Evolutionary conservation across 768 basidiomycete genomes (phyloP), one percentile per base, ranked within the genome.

Genomic region (Phanerochaete carnosa): DNA sequence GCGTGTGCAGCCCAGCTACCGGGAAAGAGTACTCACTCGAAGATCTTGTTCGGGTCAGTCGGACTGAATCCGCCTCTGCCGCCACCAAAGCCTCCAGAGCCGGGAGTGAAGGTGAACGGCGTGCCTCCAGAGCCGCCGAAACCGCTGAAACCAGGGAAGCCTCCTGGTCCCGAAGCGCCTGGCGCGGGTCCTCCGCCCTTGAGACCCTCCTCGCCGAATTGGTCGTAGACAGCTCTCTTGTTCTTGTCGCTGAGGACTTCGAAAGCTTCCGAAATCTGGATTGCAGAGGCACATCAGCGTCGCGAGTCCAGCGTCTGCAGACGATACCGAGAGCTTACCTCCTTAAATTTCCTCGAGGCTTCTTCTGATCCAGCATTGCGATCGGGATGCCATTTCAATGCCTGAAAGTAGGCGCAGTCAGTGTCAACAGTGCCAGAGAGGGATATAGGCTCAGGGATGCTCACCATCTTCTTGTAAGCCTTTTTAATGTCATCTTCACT

Each of bases 371-470:
- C 91, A 57, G 77, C 76, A 69, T 97, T 96, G 39, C 95, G 83
- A 72, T 97, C 95, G 37, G 95, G 95, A 73, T 98, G 96, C 88
- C 92, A 92, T 84, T 92, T 94, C 72, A 97, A 73, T 50, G 94
- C 93, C 90, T 83, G 65, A 50, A 32, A 59, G 2, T 1, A 55
- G 65, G 39, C 13, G 39, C 8, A 19, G 39, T 43, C 11, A 43
- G 39, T 43, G 4, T 43, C 32, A 11, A 22, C 6, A 7, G 25
- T 11, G n/a, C 33, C 30, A 59, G 9, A 9, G 45, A 8, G 23
- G 12, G 16, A 26, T 19, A 13, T n/a, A 26, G 23, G 37, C 8
- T 11, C 25, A n/a, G 35, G 29, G 11, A 9, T 4, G 73, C 80
- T 12, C 63, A 87, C 90, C 85, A 92, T 92, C 76, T 95, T 95